Percentiles rank a stretch among this genome's conserved stretches.
phyloP scores from a whole-genome alignment of 441 rosid species.

The Macaranga tanarius region DNA sequence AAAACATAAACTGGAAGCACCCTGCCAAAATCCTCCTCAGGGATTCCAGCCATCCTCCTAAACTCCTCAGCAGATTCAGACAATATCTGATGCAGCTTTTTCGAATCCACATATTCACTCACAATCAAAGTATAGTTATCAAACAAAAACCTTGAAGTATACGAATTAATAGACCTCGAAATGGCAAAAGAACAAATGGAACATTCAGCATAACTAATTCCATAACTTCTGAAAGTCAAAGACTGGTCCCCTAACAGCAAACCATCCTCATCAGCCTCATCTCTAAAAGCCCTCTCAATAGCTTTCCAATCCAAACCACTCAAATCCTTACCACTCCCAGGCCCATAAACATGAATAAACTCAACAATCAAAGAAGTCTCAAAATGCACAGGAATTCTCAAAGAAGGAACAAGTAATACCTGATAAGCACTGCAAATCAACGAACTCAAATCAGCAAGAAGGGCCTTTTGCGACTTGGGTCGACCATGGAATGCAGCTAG shows the following conservation, averaged over 20 bases:
- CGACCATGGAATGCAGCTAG: slow-evolving; percentile 77
- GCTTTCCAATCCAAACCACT: slow-evolving; percentile 69
- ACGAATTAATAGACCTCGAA: slow-evolving; percentile 75
- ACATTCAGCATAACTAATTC: slow-evolving; percentile 61
- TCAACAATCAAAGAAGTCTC: slow-evolving; percentile 78
- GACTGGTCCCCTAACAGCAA: slow-evolving; percentile 75
- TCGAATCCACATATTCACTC: slow-evolving; percentile 94
- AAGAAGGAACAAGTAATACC: slow-evolving; percentile 84
- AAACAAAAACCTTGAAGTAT: slow-evolving; percentile 91
- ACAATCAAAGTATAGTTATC: slow-evolving; percentile 92
- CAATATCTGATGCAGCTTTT: slow-evolving; percentile 79
- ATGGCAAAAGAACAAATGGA: slow-evolving; percentile 79
- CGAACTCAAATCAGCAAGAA: slow-evolving; percentile 74
- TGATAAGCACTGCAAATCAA: slow-evolving; percentile 84
- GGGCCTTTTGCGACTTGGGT: slow-evolving; percentile 76
- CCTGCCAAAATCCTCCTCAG: slow-evolving; percentile 69
- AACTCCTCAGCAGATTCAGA: slow-evolving; percentile 80
- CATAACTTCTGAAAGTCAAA: slow-evolving; percentile 54
- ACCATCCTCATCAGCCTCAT: slow-evolving; percentile 61
- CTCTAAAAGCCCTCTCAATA: slow-evolving; percentile 63
- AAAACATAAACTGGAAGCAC: slow-evolving; percentile 92
- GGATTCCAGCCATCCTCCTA: slow-evolving; percentile 64
- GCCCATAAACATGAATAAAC: slow-evolving; percentile 66
- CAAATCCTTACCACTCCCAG: slow-evolving; percentile 46
- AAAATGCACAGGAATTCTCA: slow-evolving; percentile 80